These are phyloP conservation scores for Nothophoma quercina DNA, from an alignment of 2,329 filamentous ascomycete genomes.

Conservation along the genomic window DNA sequence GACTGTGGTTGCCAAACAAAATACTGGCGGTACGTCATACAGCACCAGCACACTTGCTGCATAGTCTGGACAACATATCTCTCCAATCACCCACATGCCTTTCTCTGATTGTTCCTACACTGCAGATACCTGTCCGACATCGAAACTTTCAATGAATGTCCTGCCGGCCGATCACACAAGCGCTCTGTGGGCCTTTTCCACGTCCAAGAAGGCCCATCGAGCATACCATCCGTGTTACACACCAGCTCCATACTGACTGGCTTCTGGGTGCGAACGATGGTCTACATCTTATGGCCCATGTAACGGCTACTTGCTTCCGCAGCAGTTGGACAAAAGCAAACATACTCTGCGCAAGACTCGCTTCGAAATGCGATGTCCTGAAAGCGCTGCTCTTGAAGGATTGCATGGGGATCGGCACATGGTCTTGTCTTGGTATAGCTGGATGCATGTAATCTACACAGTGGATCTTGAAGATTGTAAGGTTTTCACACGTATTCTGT, in stretches of 20 bases:
- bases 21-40: too few species aligned
- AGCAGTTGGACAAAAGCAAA: neutral
- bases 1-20: too few species aligned
- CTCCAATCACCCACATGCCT: too few species aligned
- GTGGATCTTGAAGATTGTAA: neutral
- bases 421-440: neutral
- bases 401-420: neutral
- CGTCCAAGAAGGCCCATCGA: neutral
- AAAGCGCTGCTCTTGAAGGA: neutral
- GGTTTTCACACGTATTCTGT: too few species aligned
- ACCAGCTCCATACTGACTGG: neutral
- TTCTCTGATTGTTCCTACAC: too few species aligned
- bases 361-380: neutral
- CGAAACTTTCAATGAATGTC: too few species aligned
- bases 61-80: too few species aligned
- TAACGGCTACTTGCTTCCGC: constrained; percentile 1
- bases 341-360: neutral
- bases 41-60: too few species aligned
- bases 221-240: neutral
- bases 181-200: too few species aligned
- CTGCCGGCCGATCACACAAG: too few species aligned
- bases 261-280: too few species aligned
- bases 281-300: neutral
- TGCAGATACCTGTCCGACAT: too few species aligned
- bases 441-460: neutral